Base-by-base conservation (phyloP, 2,329 filamentous ascomycete species). In the Thielaviopsis punctulata region DNA sequence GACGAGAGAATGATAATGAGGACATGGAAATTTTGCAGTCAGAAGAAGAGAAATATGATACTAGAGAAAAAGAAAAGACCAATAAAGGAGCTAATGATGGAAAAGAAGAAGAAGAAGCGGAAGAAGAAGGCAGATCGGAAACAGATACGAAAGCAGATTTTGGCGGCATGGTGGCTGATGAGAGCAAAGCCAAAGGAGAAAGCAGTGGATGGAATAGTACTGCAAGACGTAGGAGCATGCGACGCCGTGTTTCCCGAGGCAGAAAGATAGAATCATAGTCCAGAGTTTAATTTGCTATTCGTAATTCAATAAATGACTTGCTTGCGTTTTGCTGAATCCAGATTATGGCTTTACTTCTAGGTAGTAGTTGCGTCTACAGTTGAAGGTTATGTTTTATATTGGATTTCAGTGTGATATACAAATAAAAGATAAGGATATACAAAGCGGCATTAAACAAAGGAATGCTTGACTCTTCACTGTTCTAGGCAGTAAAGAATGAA, bases 261-360 rank as follows among this genome's bases (percentile, higher is more conserved):
- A 15, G 9, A 4, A 36, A 36, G 30, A 4, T 4, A 36, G 12
- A 36, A 36, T 15, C 13, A 15, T 36, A 15, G n/a, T 15, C 4
- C 4, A 36, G 9, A 49, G 52, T 36, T 45, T 55, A 27, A 49
- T 15, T 56, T 60, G n/a, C n/a, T n/a, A n/a, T n/a, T n/a, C n/a
- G n/a, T n/a, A n/a, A n/a, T n/a, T n/a, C n/a, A n/a, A n/a, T n/a
- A n/a, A n/a, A n/a, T n/a, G n/a, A n/a, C n/a, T n/a, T n/a, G n/a
- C n/a, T n/a, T n/a, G n/a, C n/a, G n/a, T n/a, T n/a, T n/a, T n/a
- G n/a, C n/a, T n/a, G n/a, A n/a, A n/a, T n/a, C n/a, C n/a, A n/a
- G n/a, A n/a, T n/a, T n/a, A n/a, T n/a, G n/a, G n/a, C n/a, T n/a
- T n/a, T n/a, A n/a, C n/a, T n/a, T n/a, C n/a, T n/a, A n/a, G n/a